Base-by-base conservation (phyloP, 495 filamentous ascomycete species). In the Penicillium angulare region DNA sequence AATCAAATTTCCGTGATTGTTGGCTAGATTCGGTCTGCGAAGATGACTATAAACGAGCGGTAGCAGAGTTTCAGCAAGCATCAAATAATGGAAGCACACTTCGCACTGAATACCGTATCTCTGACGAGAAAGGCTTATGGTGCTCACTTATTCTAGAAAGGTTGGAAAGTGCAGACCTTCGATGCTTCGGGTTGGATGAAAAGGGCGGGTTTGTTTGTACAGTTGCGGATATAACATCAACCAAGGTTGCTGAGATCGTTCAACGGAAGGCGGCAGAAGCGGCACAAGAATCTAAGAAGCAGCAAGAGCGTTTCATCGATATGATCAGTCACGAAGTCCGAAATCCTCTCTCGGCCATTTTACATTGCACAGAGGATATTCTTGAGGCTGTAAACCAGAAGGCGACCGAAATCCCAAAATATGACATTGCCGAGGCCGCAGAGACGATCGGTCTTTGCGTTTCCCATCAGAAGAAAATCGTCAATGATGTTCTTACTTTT, bases 311-410 rank as follows among this genome's bases (percentile, higher is more conserved):
- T 51, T 95, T 92, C 65, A 92, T 93, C 59, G 89, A 92, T 64
- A 92, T 90, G 53, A 91, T 87, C 6, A 89, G 86, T 53, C 89
- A 95, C 57, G 89, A 95, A 60, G 88, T 93, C 76, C 81, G 89
- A 8, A 95, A 93, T 53, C 90, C 90, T 1, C 74, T 93, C 7
- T 86, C 82, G 36, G 89, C 89, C 7, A 90, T 92, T 40, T 67
- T 92, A 26, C 88, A 92, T 66, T 91, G 87, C 60, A 83, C 85
- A 4, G 89, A 93, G 58, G 87, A 92, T 63, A 91, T 93, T 23
- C 42, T 64, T 10, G 61, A 67, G 5, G 57, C 46, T 0, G 45
- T 63, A 12, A 38, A 52, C 17, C 24, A 43, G 34, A 43, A 35
- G 2, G 24, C 42, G 6, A 20, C 45, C 2, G 42, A 55, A 0